These are phyloP conservation scores for Mortierella sp. DNA, from an alignment of 371 early-diverging fungal species.

Conservation along the genomic window DNA sequence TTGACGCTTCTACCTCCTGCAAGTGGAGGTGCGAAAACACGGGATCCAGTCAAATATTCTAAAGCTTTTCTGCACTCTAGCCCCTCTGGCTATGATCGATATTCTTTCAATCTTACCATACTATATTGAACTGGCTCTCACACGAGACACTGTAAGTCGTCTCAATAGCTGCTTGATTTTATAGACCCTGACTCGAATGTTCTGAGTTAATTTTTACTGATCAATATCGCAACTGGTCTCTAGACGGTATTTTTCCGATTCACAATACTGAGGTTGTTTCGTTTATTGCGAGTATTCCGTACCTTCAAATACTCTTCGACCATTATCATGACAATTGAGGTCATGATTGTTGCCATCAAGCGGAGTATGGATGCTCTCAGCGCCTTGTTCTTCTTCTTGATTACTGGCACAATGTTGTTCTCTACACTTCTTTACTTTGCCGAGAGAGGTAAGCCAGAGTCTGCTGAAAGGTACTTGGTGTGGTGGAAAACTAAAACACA, in stretches of 20 bases:
- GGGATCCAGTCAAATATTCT: not conserved
- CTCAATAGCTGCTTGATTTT: not conserved
- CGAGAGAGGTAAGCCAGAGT: slow-evolving; percentile 71
- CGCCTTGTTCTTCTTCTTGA: slow-evolving; percentile 83
- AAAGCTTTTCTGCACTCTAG: slow-evolving; percentile 32
- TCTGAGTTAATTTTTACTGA: not conserved
- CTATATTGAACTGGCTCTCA: slow-evolving; percentile 79
- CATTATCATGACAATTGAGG: slow-evolving; percentile 84
- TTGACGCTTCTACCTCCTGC: too few relatives aligned
- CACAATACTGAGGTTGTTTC: slow-evolving; percentile 84
- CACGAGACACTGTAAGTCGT: slow-evolving; percentile 74
- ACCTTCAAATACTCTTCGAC: slow-evolving; percentile 86
- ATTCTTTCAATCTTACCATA: slow-evolving; percentile 87
- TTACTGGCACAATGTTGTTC: slow-evolving; percentile 80
- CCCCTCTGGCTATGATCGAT: slow-evolving; percentile 82
- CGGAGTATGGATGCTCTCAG: slow-evolving; percentile 83
- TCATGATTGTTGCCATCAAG: slow-evolving; percentile 86
- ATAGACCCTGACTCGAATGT: not conserved
- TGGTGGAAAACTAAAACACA: too few relatives aligned
- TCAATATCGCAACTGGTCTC: not conserved
- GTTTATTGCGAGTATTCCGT: slow-evolving; percentile 84
- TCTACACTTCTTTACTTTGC: slow-evolving; percentile 89
- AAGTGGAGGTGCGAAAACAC: too few relatives aligned
- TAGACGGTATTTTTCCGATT: slow-evolving; percentile 87
- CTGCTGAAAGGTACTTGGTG: too few relatives aligned